Evolutionary conservation across 331 rosid species (phyloP).

Genomic region (Dryas integrifolia): DNA sequence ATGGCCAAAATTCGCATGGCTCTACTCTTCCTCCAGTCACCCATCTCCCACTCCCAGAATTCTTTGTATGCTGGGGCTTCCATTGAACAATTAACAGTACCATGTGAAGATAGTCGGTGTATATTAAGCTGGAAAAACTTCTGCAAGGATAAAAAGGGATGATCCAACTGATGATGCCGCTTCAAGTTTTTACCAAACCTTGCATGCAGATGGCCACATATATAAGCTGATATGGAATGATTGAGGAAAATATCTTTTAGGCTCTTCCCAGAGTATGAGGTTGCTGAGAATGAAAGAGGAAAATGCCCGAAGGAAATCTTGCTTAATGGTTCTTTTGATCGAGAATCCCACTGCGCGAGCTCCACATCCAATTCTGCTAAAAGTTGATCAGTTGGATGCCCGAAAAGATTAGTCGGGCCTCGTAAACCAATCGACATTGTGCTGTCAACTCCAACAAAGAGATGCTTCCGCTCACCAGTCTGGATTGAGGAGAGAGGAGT

Average conservation of each 20-base stretch:
- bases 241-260: slow-evolving; percentile 70
- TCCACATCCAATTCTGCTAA: slow-evolving; percentile 65
- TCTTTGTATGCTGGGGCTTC: slow-evolving; percentile 48
- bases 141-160: slow-evolving; percentile 36
- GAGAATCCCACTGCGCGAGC: slow-evolving; percentile 82
- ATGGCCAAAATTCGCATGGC: slow-evolving; percentile 79
- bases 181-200: slow-evolving; percentile 79
- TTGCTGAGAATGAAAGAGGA: slow-evolving; percentile 78
- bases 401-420: slow-evolving; percentile 91
- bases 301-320: slow-evolving; percentile 92
- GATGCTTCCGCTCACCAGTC: slow-evolving; percentile 63
- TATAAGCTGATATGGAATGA: slow-evolving; percentile 79
- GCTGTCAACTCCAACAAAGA: slow-evolving; percentile 87
- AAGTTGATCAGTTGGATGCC: slow-evolving; percentile 82
- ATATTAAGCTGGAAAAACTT: slow-evolving; percentile 61
- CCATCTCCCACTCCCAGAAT: slow-evolving; percentile 99
- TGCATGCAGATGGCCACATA: slow-evolving; percentile 93
- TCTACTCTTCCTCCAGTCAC: slow-evolving; percentile 90
- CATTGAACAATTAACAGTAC: slow-evolving; percentile 52
- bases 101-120: slow-evolving; percentile 45
- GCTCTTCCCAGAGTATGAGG: slow-evolving; percentile 67
- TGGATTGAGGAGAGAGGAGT: slow-evolving; percentile 35
- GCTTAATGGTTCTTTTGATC: slow-evolving; percentile 51
- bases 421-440: slow-evolving; percentile 71
- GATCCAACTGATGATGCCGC: slow-evolving; percentile 64